These are phyloP conservation scores for Ligustrum vulgare DNA, from an alignment of 257 asterid genomes.

Conservation along the genomic window DNA sequence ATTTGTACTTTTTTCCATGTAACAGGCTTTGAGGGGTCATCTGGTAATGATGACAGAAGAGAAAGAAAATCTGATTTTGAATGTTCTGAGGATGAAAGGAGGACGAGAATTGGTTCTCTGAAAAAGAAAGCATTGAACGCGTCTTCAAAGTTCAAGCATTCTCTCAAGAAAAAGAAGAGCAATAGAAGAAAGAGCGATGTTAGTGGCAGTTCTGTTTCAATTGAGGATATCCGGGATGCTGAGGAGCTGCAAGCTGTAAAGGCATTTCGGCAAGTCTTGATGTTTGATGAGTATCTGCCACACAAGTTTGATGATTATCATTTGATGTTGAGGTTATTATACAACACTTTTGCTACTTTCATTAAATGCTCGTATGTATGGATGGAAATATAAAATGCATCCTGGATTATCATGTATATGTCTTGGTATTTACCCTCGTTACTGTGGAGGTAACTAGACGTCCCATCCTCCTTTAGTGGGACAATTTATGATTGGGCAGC, in stretches of 20 bases:
- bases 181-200: slow-evolving; percentile 81
- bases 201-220: slow-evolving; percentile 85
- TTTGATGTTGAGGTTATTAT: slow-evolving; percentile 82
- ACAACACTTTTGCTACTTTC: slow-evolving; percentile 17
- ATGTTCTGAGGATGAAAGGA: slow-evolving; percentile 94
- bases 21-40: slow-evolving; percentile 93
- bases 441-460: neutral
- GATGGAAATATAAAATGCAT: slow-evolving; percentile 7
- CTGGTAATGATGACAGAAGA: slow-evolving; percentile 82
- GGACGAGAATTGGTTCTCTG: slow-evolving; percentile 75
- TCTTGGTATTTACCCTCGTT: neutral
- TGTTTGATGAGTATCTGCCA: slow-evolving; percentile 83
- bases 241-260: slow-evolving; percentile 89
- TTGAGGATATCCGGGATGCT: slow-evolving; percentile 91
- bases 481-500: neutral
- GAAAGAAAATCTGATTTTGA: slow-evolving; percentile 95
- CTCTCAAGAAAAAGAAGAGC: slow-evolving; percentile 94
- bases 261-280: slow-evolving; percentile 78
- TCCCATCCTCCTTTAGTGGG: neutral
- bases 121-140: slow-evolving; percentile 97
- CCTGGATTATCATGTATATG: neutral
- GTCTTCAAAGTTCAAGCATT: slow-evolving; percentile 89
- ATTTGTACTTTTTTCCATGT: slow-evolving; percentile 17
- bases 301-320: slow-evolving; percentile 92
- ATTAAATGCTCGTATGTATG: slow-evolving; percentile 8